Evolutionary conservation across 2,329 filamentous ascomycete species (phyloP).

Genomic region (Neurospora sp.): DNA sequence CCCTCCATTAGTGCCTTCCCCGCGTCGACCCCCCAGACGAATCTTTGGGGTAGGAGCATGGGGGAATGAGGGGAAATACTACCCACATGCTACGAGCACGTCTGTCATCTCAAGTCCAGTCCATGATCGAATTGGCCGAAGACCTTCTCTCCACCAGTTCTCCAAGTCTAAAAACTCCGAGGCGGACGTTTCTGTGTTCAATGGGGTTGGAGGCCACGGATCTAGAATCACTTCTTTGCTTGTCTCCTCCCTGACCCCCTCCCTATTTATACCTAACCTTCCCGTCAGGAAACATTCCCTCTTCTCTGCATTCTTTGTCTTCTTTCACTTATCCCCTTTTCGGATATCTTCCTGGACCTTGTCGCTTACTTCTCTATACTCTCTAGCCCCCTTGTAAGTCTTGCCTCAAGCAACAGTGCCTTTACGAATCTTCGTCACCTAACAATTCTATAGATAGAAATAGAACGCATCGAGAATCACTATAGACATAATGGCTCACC

Average conservation of each 20-base stretch:
- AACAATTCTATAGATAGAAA: neutral
- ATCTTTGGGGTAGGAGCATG: neutral
- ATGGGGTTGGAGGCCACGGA: neutral
- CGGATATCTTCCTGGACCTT: neutral
- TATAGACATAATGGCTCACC: slow-evolving; percentile 23
- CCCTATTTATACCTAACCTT: neutral
- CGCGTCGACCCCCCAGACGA: neutral
- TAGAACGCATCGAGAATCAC: neutral
- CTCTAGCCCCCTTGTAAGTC: neutral
- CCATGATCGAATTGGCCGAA: neutral
- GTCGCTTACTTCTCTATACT: neutral
- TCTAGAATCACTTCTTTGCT: neutral
- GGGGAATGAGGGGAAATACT: slow-evolving; percentile 3
- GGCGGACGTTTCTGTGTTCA: neutral
- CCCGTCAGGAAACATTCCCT: neutral
- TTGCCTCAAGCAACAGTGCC: neutral
- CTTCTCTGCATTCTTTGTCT: neutral
- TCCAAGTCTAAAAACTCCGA: neutral
- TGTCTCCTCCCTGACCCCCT: neutral
- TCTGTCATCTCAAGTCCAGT: neutral
- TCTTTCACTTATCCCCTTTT: neutral
- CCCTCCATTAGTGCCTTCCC: neutral
- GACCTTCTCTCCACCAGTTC: neutral
- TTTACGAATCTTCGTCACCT: neutral
- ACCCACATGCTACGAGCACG: neutral